phyloP scores from a whole-genome alignment of 495 filamentous ascomycete genomes.

The Xylaria bambusicola region DNA sequence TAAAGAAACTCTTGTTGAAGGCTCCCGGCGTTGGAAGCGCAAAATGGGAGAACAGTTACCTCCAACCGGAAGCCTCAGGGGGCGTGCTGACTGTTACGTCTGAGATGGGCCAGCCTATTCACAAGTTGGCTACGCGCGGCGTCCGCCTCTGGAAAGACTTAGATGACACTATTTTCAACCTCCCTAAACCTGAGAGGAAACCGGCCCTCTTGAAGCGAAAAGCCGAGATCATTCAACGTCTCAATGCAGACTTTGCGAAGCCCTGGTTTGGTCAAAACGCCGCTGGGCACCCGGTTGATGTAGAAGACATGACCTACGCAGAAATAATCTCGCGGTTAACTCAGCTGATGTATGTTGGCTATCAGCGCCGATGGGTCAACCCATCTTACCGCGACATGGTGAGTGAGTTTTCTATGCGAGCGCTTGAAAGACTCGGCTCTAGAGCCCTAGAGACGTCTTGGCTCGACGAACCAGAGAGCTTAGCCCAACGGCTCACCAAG shows the following conservation, averaged over 20 bases:
- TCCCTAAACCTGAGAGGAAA: conserved; percentile 77
- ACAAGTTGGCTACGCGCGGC: conserved; percentile 81
- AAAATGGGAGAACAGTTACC: conserved; percentile 83
- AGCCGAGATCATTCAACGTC: conserved; percentile 80
- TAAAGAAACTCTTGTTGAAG: conserved; percentile 79
- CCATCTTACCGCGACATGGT: conserved; percentile 68
- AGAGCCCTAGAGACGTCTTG: conserved; percentile 60
- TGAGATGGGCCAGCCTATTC: conserved; percentile 88
- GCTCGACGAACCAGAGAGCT: conserved; percentile 65
- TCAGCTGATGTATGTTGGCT: conserved; percentile 81
- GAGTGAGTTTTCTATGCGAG: conserved; percentile 76
- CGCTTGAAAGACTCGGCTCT: conserved; percentile 74
- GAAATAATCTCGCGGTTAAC: conserved; percentile 82
- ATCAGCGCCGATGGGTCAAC: conserved; percentile 80
- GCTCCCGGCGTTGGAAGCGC: conserved; percentile 73
- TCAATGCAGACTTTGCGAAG: conserved; percentile 86
- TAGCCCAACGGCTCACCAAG: conserved; percentile 64
- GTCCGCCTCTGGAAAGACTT: conserved; percentile 84
- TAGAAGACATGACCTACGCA: conserved; percentile 87
- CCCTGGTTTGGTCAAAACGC: conserved; percentile 83
- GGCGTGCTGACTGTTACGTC: conserved; percentile 81
- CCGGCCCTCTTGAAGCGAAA: conserved; percentile 76
- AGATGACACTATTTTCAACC: conserved; percentile 82
- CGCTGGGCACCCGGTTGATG: conserved; percentile 68
- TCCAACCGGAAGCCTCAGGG: conserved; percentile 64